Conservation (phyloP, 2,329 filamentous ascomycete species). For the Chalaropsis ovoidea region DNA sequence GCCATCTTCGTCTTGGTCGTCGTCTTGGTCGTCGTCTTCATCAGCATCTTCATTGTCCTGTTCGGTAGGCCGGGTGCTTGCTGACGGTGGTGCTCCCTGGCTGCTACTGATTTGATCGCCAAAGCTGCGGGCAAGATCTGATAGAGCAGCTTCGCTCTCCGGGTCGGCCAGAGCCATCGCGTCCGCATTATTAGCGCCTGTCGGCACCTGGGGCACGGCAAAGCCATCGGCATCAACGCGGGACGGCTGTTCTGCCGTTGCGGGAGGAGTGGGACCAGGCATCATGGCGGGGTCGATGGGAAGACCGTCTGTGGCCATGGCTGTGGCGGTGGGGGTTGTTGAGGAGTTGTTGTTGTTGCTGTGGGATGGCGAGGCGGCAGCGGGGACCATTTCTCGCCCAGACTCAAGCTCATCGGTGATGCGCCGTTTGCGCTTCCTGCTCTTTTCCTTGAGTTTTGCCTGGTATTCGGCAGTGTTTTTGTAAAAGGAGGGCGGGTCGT, state of each 20-base stretch:
- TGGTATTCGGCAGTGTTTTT: conserved; percentile 52
- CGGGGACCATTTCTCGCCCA: conserved; percentile 26
- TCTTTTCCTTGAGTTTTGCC: conserved; percentile 42
- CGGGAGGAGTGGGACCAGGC: not conserved
- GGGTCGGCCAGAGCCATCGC: conserved; percentile 22
- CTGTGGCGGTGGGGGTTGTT: not conserved
- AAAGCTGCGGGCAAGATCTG: conserved; percentile 38
- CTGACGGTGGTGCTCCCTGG: not conserved
- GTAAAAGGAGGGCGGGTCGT: conserved; percentile 78
- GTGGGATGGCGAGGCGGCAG: not conserved
- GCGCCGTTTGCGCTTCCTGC: conserved; percentile 40
- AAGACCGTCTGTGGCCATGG: not conserved
- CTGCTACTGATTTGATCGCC: conserved; percentile 31
- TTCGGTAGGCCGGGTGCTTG: not conserved
- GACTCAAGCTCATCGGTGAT: conserved; percentile 32
- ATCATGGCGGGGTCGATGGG: conserved; percentile 18
- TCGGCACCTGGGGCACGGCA: conserved; percentile 47
- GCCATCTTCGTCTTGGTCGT: not conserved
- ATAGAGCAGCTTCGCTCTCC: conserved; percentile 31
- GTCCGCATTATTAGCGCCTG: conserved; percentile 25
- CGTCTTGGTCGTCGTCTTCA: conserved; percentile 1
- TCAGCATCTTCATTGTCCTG: conserved; percentile 28
- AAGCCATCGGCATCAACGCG: conserved; percentile 56
- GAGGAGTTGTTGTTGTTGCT: not conserved
- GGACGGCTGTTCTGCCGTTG: not conserved